Conservation (phyloP, 2,329 filamentous ascomycete genomes). For the Alternaria hordeiaustralica region DNA sequence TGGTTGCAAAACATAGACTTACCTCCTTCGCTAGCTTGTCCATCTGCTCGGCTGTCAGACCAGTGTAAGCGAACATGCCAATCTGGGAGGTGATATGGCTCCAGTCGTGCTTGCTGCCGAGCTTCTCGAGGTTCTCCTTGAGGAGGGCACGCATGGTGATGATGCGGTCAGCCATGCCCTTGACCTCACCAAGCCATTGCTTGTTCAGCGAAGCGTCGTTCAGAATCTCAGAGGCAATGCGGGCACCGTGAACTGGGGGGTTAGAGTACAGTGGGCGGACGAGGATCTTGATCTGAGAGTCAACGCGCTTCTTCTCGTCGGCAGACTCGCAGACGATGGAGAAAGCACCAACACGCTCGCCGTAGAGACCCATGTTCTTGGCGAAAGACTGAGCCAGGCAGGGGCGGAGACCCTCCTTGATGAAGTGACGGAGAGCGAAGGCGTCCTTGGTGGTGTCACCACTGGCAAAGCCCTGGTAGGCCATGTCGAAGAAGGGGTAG, state of each 20-base stretch:
- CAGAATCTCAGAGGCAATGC: slow-evolving; percentile 90
- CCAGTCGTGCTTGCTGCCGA: slow-evolving; percentile 97
- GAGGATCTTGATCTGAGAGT: slow-evolving; percentile 98
- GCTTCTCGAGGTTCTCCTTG: slow-evolving; percentile 91
- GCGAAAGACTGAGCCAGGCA: slow-evolving; percentile 92
- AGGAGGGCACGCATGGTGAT: slow-evolving; percentile 96
- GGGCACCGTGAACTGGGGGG: slow-evolving; percentile 94
- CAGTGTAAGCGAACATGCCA: slow-evolving; percentile 99
- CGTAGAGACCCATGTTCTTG: slow-evolving; percentile 99
- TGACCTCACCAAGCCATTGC: slow-evolving; percentile 96
- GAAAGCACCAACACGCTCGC: slow-evolving; percentile 97
- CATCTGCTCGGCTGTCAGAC: slow-evolving; percentile 90
- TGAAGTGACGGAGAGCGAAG: slow-evolving; percentile 91
- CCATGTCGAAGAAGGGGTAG: slow-evolving; percentile 99
- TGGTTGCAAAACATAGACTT: slow-evolving; percentile 30
- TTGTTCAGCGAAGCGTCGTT: slow-evolving; percentile 83
- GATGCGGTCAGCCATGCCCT: slow-evolving; percentile 98
- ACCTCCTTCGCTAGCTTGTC: slow-evolving; percentile 85
- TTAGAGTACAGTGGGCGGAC: slow-evolving; percentile 98
- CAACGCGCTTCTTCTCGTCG: slow-evolving; percentile 93
- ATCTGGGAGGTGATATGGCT: slow-evolving; percentile 96
- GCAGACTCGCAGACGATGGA: slow-evolving; percentile 84
- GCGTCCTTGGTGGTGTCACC: slow-evolving; percentile 92
- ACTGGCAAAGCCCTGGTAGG: slow-evolving; percentile 97
- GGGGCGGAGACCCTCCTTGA: slow-evolving; percentile 88